phyloP scores from a whole-genome alignment of 2,329 filamentous ascomycete species.

The Myrmaecium sp. region DNA sequence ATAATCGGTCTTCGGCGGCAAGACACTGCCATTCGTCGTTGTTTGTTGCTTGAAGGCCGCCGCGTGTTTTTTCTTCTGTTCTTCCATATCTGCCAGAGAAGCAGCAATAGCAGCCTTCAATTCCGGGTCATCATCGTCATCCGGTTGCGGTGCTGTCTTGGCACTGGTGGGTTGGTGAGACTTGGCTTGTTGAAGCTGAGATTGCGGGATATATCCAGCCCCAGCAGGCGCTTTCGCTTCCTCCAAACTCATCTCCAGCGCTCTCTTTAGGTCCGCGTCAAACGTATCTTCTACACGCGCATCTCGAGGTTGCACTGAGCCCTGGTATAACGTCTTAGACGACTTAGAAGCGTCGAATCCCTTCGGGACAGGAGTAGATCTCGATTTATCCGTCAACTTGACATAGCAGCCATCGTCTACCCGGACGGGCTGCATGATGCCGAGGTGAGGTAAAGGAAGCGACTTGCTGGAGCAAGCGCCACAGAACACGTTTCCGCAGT shows the following conservation, averaged over 20 bases:
- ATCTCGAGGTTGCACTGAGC: slow-evolving; percentile 76
- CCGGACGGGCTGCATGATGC: slow-evolving; percentile 76
- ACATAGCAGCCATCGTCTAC: slow-evolving; percentile 93
- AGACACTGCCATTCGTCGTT: slow-evolving; percentile 31
- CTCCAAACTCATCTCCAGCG: slow-evolving; percentile 91
- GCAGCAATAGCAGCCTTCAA: slow-evolving; percentile 90
- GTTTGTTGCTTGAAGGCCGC: slow-evolving; percentile 73
- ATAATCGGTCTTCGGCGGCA: slow-evolving; percentile 76
- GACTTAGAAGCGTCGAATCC: slow-evolving; percentile 31
- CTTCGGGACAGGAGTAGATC: slow-evolving; percentile 23
- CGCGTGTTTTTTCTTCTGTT: slow-evolving; percentile 85
- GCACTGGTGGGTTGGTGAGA: slow-evolving; percentile 16
- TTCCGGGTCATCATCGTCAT: slow-evolving; percentile 73
- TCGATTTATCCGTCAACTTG: slow-evolving; percentile 63
- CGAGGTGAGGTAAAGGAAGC: slow-evolving; percentile 76
- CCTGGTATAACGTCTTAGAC: slow-evolving; percentile 45
- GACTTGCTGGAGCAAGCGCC: slow-evolving; percentile 85
- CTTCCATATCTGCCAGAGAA: slow-evolving; percentile 90
- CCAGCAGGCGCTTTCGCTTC: slow-evolving; percentile 64
- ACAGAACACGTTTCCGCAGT: slow-evolving; percentile 95
- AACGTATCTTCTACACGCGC: slow-evolving; percentile 80
- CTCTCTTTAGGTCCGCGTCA: slow-evolving; percentile 86
- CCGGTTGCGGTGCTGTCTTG: slow-evolving; percentile 20
- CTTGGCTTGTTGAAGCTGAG: slow-evolving; percentile 28
- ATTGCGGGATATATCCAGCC: slow-evolving; percentile 53